Base-by-base conservation (phyloP, 306 rosid genomes). In the Cicer judaicum region DNA sequence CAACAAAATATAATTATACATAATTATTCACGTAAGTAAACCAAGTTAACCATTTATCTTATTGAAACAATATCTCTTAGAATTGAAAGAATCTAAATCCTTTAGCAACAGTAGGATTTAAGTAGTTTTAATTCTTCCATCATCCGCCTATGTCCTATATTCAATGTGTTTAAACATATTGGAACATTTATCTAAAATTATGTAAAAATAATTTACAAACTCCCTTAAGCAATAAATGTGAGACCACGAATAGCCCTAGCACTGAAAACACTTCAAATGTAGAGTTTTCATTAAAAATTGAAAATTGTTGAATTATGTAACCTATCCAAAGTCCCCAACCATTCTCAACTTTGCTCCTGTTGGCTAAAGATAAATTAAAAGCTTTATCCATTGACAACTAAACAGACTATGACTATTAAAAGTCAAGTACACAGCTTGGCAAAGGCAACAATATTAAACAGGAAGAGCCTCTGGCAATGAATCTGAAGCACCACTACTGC, bases 401-500 rank as follows among this genome's bases (percentile, higher is more conserved):
- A 76, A 81, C 63, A 41, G 54, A 68, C 69, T 76, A 81, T 67
- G 49, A 48, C 76, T 64, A 39, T 39, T 53, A 55, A 64, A 29
- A 46, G 5, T 29, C 59, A 62, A 73, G 59, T 69, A 75, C 72
- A 81, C 39, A 66, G 50, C 64, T 75, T 18, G 76, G 66, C 34
- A 65, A 76, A 79, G 75, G 63, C 52, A 44, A 52, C 36, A 36
- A 18, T 42, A 40, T 75, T 80, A 92, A 73, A 90, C 88, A 0
- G 91, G 56, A 70, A 90, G 63, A 10, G 90, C 79, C 70, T 89
- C 93, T 0, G 91, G 81, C 41, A 90, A 65, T 9, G 94, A 71
- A 42, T 84, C 91, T 0, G 87, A 82, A 36, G 96, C 78, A 53
- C 97, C 93, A 46, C 81, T 85, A 81, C 84, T 87, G 39, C 98